These are phyloP conservation scores for Suhomyces panamericanus DNA, from an alignment of 1,139 yeast genomes.

Conservation along the genomic window DNA sequence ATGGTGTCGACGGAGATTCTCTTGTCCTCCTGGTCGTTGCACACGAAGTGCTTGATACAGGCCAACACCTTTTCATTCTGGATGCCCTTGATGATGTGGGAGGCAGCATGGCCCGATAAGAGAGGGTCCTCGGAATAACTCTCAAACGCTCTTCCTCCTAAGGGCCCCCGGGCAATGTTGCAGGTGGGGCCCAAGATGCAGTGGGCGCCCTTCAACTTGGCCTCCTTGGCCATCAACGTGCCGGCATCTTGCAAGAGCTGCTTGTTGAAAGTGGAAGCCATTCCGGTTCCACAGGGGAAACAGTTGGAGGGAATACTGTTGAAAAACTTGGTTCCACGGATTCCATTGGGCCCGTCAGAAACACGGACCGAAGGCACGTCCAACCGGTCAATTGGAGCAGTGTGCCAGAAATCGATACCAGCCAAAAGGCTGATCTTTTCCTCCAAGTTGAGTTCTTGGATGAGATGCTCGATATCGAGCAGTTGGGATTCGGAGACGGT, in stretches of 20 bases:
- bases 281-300: slow-evolving; percentile 39
- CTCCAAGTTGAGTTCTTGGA: slow-evolving; percentile 42
- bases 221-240: slow-evolving; percentile 36
- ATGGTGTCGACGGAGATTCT: slow-evolving; percentile 18
- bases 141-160: slow-evolving; percentile 41
- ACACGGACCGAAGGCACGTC: slow-evolving; percentile 36
- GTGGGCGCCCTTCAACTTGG: slow-evolving; percentile 35
- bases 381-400: slow-evolving; percentile 48
- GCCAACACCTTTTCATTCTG: slow-evolving; percentile 24
- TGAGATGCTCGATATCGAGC: slow-evolving; percentile 46
- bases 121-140: slow-evolving; percentile 37
- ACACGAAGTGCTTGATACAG: slow-evolving; percentile 19
- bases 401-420: slow-evolving; percentile 59
- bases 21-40: slow-evolving; percentile 22
- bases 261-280: slow-evolving; percentile 45
- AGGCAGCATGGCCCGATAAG: slow-evolving; percentile 33
- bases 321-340: slow-evolving; percentile 36
- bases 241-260: slow-evolving; percentile 31
- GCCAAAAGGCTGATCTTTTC: slow-evolving; percentile 52
- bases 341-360: slow-evolving; percentile 41
- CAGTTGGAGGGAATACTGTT: slow-evolving; percentile 37
- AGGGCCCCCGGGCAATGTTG: slow-evolving; percentile 34
- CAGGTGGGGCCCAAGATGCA: slow-evolving; percentile 38
- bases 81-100: slow-evolving; percentile 31
- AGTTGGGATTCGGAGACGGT: slow-evolving; percentile 4